phyloP scores from a whole-genome alignment of 306 rosid species.

The Pachyrhizus erosus region DNA sequence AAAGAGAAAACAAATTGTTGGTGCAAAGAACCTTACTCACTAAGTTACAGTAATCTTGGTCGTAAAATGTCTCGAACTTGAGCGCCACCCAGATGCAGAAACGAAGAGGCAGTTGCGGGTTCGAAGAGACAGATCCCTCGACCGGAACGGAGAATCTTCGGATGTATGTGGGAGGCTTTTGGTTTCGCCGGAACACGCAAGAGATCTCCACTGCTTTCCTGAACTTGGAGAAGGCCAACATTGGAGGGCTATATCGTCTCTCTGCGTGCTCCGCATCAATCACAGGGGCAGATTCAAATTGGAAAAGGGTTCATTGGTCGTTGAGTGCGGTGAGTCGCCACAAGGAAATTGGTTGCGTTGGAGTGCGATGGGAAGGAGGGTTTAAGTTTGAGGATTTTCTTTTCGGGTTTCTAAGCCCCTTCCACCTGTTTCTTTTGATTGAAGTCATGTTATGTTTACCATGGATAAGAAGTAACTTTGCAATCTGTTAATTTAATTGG shows the following conservation, averaged over 20 bases:
- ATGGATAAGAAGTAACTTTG: no score
- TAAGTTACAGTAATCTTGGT: slow-evolving; percentile 24
- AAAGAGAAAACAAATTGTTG: slow-evolving; percentile 53
- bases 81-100: slow-evolving; percentile 72
- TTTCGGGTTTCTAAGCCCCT: no score
- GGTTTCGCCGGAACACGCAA: slow-evolving; percentile 19
- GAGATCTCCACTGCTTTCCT: not conserved
- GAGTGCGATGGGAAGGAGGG: no score
- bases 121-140: not conserved
- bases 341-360: no score
- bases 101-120: slow-evolving; percentile 45
- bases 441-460: no score
- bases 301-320: not conserved
- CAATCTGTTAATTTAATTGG: no score
- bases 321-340: no score
- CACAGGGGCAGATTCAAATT: not conserved
- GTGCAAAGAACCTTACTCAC: slow-evolving; percentile 43
- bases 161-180: not conserved
- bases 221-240: slow-evolving; percentile 24
- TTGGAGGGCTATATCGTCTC: not conserved
- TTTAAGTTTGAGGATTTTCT: no score
- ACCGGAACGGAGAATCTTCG: not conserved
- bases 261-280: not conserved
- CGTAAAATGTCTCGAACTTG: slow-evolving; percentile 38
- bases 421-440: no score